Conservation (phyloP, 257 asterid genomes). For the Mitragyna speciosa region DNA sequence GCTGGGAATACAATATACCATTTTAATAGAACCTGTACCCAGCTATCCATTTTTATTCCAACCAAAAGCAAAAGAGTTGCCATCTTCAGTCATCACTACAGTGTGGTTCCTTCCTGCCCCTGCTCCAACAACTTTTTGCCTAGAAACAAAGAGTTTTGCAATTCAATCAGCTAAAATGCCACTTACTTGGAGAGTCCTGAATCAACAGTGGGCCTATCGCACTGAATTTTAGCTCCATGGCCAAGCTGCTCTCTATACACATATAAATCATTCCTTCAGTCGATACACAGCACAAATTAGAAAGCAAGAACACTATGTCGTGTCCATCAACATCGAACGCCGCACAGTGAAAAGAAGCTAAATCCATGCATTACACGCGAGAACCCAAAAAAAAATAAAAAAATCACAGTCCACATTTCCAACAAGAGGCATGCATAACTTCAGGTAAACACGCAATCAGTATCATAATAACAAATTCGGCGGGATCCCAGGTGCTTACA, state of each 20-base stretch:
- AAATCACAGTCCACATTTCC: not conserved
- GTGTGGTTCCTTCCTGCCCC: slow-evolving; percentile 88
- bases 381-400: not conserved
- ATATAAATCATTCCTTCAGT: slow-evolving; percentile 4
- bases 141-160: slow-evolving; percentile 26
- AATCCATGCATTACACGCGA: slow-evolving; percentile 29
- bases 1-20: slow-evolving; percentile 45
- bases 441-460: not conserved
- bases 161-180: not conserved
- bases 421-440: too few species aligned
- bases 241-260: slow-evolving; percentile 98
- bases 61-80: slow-evolving; percentile 77
- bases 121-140: slow-evolving; percentile 70
- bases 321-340: slow-evolving; percentile 93
- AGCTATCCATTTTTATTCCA: slow-evolving; percentile 98
- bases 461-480: not conserved
- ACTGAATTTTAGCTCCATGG: slow-evolving; percentile 82
- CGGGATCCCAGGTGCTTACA: too few species aligned
- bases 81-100: slow-evolving; percentile 82
- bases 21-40: slow-evolving; percentile 75
- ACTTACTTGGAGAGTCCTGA: slow-evolving; percentile 76
- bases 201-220: slow-evolving; percentile 84
- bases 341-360: slow-evolving; percentile 90
- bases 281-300: not conserved
- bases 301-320: not conserved